Evolutionary conservation across 2,329 filamentous ascomycete genomes (phyloP).

Genomic region (Thielaviopsis populi): DNA sequence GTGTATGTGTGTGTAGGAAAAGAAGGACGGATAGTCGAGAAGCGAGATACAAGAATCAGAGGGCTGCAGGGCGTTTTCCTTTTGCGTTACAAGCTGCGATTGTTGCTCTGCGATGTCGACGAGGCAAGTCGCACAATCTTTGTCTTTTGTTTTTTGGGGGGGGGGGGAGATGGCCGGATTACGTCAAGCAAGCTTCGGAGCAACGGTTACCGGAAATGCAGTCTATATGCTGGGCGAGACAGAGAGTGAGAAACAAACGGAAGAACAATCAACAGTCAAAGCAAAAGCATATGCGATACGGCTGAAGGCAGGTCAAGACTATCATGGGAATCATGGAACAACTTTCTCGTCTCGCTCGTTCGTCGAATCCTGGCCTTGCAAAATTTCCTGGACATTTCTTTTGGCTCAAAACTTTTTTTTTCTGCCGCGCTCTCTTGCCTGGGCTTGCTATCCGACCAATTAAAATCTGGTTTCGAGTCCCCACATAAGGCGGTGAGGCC

Average conservation of each 20-base stretch:
- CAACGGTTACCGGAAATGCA: neutral
- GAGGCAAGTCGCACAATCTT: neutral
- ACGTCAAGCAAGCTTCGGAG: neutral
- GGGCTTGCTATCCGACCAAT: constrained; percentile 7
- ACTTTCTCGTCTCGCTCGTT: neutral
- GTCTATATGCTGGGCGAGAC: neutral
- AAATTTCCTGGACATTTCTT: constrained; percentile 14
- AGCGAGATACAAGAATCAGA: neutral
- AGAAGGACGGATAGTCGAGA: neutral
- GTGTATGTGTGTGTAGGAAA: constrained; percentile 1
- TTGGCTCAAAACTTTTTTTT: constrained; percentile 18
- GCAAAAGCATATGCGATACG: neutral
- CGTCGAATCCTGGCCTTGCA: constrained; percentile 3
- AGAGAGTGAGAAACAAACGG: neutral
- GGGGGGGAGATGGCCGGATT: neutral
- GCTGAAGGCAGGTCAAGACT: neutral
- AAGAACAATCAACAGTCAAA: neutral
- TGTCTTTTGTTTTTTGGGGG: neutral
- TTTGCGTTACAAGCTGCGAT: neutral
- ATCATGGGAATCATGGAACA: neutral
- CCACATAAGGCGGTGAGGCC: constrained; percentile 12
- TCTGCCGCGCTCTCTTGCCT: constrained; percentile 17
- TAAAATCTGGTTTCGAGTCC: neutral
- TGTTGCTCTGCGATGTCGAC: neutral
- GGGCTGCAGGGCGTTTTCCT: neutral